Conservation (phyloP, 352 stramenopile genomes). For the Pythium aphanidermatum region DNA sequence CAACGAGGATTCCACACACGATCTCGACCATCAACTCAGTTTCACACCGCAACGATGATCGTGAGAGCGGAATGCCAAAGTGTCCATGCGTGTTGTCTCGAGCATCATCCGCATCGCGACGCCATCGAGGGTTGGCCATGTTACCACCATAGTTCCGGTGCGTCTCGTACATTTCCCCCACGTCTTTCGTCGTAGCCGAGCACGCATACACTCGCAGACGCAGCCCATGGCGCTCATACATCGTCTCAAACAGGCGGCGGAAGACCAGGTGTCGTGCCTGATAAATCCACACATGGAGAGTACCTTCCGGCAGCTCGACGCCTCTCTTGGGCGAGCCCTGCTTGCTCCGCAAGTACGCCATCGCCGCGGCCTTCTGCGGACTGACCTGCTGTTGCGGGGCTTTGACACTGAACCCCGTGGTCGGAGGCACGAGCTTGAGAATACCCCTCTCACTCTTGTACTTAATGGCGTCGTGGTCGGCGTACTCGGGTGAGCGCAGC, state of each 20-base stretch:
- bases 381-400: too few species aligned
- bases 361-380: neutral
- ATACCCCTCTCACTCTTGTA: slow-evolving; percentile 1
- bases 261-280: slow-evolving; percentile 36
- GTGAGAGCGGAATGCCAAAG: slow-evolving; percentile 25
- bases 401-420: slow-evolving; percentile 2
- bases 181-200: slow-evolving; percentile 6
- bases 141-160: slow-evolving; percentile 31
- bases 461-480: slow-evolving; percentile 1
- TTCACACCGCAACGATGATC: slow-evolving; percentile 26
- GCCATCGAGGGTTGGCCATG: slow-evolving; percentile 41
- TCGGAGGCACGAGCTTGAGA: slow-evolving; percentile 5
- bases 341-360: neutral
- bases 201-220: slow-evolving; percentile 32
- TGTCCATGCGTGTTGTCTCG: slow-evolving; percentile 24
- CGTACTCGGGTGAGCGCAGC: neutral
- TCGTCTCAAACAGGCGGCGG: slow-evolving; percentile 32
- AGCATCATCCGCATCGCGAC: slow-evolving; percentile 21
- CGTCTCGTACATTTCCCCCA: slow-evolving; percentile 39
- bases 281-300: slow-evolving; percentile 47
- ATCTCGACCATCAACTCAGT: slow-evolving; percentile 47
- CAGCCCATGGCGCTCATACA: slow-evolving; percentile 43
- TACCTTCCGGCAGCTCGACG: slow-evolving; percentile 19
- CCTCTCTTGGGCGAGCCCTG: neutral
- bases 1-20: slow-evolving; percentile 41